Evolutionary conservation across 768 basidiomycete genomes (phyloP).

Genomic region (Tulasnella sp.): DNA sequence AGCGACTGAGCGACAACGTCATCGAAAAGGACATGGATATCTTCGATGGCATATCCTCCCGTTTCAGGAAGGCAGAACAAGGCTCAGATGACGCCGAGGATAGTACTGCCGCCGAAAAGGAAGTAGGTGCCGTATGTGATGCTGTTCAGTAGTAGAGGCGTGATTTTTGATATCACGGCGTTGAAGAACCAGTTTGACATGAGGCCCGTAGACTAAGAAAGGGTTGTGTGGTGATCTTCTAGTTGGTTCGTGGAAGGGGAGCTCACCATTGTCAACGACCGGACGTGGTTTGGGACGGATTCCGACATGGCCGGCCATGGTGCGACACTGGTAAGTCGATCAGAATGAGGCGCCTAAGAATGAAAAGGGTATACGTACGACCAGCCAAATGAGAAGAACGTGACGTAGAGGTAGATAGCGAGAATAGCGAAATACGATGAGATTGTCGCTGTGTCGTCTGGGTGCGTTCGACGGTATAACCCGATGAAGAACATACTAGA

Average conservation of each 20-base stretch:
- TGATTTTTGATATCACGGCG: constrained; percentile 36
- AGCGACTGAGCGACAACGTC: constrained; percentile 14
- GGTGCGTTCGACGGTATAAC: constrained; percentile 31
- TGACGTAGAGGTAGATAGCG: constrained; percentile 35
- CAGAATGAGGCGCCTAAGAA: neutral
- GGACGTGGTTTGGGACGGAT: constrained; percentile 36
- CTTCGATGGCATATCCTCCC: constrained; percentile 17
- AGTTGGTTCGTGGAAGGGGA: too few species aligned
- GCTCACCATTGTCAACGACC: constrained; percentile 30
- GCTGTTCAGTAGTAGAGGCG: constrained; percentile 28
- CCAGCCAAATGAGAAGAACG: constrained; percentile 15
- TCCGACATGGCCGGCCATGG: constrained; percentile 35
- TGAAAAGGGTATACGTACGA: neutral
- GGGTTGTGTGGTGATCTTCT: too few species aligned
- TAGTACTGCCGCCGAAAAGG: constrained; percentile 14
- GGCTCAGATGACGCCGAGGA: constrained; percentile 11
- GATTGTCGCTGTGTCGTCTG: constrained; percentile 25
- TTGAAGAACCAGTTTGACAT: constrained; percentile 38
- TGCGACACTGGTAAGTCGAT: constrained; percentile 7
- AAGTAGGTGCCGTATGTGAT: neutral
- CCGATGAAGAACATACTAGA: constrained; percentile 37
- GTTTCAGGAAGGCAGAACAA: constrained; percentile 16
- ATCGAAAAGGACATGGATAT: constrained; percentile 16
- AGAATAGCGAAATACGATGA: constrained; percentile 36
- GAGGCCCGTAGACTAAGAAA: too few species aligned